phyloP scores from a whole-genome alignment of 208 protist species.

The Novymonas esmeraldas region DNA sequence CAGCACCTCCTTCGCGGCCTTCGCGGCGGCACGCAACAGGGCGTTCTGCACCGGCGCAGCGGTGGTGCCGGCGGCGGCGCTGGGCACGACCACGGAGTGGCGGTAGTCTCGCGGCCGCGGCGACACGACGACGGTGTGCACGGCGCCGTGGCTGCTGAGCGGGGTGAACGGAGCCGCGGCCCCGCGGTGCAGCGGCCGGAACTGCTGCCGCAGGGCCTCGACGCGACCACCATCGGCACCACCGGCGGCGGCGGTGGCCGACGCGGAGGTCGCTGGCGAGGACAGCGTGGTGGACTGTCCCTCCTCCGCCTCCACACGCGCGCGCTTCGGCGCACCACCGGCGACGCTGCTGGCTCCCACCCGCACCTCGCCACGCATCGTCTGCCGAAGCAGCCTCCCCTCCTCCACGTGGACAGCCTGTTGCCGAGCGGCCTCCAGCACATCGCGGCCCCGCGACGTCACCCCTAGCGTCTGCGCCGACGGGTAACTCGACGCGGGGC shows the following conservation, averaged over 20 bases:
- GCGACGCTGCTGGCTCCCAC: neutral
- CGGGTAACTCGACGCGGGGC: constrained; percentile 26
- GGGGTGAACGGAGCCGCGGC: constrained; percentile 29
- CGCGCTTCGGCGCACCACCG: constrained; percentile 7
- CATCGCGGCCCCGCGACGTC: constrained; percentile 50
- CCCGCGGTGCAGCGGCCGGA: constrained; percentile 33
- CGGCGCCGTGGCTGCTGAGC: constrained; percentile 8
- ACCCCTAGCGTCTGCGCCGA: constrained; percentile 48
- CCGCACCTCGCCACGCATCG: constrained; percentile 14
- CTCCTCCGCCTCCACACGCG: constrained; percentile 9
- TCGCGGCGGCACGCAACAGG: constrained; percentile 23
- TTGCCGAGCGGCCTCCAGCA: constrained; percentile 50
- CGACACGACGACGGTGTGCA: constrained; percentile 27
- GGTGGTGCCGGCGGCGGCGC: neutral
- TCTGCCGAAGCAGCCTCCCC: constrained; percentile 40
- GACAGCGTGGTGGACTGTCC: no score
- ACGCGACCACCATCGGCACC: constrained; percentile 20
- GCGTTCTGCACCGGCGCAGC: constrained; percentile 14
- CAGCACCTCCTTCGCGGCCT: constrained; percentile 15
- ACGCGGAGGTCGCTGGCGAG: neutral
- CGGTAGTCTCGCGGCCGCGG: constrained; percentile 16
- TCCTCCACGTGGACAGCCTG: constrained; percentile 41
- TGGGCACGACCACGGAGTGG: constrained; percentile 12
- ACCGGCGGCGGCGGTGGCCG: neutral
- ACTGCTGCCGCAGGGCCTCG: constrained; percentile 32